Percentiles rank a stretch among this genome's conserved stretches.
Conservation (phyloP, 73 alveolate genomes). For the Blepharisma stoltei region DNA sequence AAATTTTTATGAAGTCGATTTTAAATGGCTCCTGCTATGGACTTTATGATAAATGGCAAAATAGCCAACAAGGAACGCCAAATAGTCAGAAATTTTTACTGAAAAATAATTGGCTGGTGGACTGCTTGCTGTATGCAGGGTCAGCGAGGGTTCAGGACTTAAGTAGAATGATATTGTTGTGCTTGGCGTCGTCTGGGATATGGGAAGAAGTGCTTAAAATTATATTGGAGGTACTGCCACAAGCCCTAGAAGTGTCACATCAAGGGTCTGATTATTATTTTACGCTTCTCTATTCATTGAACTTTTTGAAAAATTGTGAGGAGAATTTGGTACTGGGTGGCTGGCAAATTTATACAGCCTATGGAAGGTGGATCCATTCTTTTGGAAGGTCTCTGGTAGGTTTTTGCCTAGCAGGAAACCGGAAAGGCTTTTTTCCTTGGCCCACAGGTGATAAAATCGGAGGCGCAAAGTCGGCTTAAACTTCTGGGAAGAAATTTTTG, state of each 20-base stretch:
- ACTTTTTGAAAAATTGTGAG: too few relatives aligned
- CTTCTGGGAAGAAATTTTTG: too few relatives aligned
- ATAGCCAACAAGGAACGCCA: not conserved
- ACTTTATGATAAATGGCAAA: slow-evolving; percentile 13
- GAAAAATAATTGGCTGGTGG: slow-evolving; percentile 15
- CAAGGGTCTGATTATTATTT: slow-evolving; percentile 26
- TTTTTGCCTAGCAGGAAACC: too few relatives aligned
- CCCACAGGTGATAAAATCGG: too few relatives aligned
- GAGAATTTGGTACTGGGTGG: too few relatives aligned
- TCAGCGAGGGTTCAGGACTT: slow-evolving; percentile 9
- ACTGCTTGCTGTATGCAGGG: not conserved
- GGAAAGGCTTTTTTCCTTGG: too few relatives aligned
- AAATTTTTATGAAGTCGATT: not conserved
- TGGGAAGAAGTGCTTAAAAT: not conserved
- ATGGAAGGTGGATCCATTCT: too few relatives aligned
- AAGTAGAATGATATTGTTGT: not conserved
- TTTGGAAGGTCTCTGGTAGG: too few relatives aligned
- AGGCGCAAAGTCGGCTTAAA: too few relatives aligned
- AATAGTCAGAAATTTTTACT: too few relatives aligned
- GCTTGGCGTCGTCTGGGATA: slow-evolving; percentile 14
- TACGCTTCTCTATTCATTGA: slow-evolving; percentile 1
- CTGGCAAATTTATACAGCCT: too few relatives aligned
- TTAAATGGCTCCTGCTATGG: too few relatives aligned
- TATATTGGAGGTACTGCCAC: slow-evolving; percentile 1
- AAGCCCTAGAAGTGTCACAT: slow-evolving; percentile 17